Evolutionary conservation across 192 early-diverging fungal species (phyloP).

Genomic region (Helicostylum pulchrum): DNA sequence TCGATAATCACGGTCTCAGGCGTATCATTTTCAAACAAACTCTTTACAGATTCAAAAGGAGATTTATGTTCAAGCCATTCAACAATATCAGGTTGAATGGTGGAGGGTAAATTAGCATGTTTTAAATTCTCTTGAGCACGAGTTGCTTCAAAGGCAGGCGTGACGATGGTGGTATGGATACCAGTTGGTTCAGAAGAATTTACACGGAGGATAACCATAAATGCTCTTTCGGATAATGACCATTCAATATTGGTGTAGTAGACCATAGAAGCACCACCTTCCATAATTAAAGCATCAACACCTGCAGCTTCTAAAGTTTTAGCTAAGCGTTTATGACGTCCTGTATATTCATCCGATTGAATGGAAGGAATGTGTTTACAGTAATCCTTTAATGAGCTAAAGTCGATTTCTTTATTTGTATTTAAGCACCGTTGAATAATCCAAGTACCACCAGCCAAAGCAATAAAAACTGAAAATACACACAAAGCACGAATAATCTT

Average conservation of each 20-base stretch:
- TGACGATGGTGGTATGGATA: constrained; percentile 42
- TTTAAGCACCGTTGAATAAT: background rate
- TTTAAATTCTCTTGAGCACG: constrained; percentile 35
- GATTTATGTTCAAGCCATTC: constrained; percentile 48
- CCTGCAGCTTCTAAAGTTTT: constrained; percentile 28
- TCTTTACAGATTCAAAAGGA: constrained; percentile 39
- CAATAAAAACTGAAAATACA: background rate
- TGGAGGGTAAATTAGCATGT: constrained; percentile 21
- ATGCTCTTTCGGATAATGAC: constrained; percentile 46
- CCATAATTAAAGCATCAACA: constrained; percentile 42
- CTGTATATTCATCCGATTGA: constrained; percentile 33
- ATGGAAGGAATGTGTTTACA: constrained; percentile 41
- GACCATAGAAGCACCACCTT: constrained; percentile 46
- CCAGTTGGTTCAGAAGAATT: constrained; percentile 9
- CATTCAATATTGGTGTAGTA: constrained; percentile 49
- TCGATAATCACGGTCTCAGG: constrained; percentile 36
- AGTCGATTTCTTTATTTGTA: background rate
- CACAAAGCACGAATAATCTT: background rate
- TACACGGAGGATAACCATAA: constrained; percentile 34
- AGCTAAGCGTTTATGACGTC: constrained; percentile 40
- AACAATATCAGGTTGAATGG: constrained; percentile 22
- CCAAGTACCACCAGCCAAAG: background rate
- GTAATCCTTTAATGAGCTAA: constrained; percentile 32
- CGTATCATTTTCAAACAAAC: constrained; percentile 22
- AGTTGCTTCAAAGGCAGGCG: constrained; percentile 49